Evolutionary conservation across 2,329 filamentous ascomycete genomes (phyloP), one percentile per base, ranked within the genome.

Genomic region (Colletotrichum lentis): DNA sequence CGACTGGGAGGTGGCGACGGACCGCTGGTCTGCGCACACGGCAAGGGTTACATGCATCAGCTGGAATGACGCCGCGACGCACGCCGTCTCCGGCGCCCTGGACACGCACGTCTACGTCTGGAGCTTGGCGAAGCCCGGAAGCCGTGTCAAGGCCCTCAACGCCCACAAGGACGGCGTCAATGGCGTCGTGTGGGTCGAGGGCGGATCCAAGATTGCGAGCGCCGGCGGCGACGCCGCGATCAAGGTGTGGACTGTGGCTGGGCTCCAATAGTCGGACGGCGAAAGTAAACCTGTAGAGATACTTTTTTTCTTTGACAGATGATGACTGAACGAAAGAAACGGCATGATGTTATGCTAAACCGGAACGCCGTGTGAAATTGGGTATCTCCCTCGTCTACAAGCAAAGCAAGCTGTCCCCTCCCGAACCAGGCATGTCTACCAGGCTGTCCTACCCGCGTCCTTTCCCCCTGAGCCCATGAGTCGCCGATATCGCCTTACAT

Each of bases 81-180:
- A 94, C 76, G 90, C 94, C 3, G 93, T 89, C 22, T 97, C 92
- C 76, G 95, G 94, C 14, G 91, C 89, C 53, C 81, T 99, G 57
- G 96, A 99, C 77, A 97, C 95, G 0, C 94, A 97, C 75, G 86
- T 99, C 22, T 94, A 93, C 76, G 89, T 97, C 37, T 99, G 96
- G 93, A 97, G 93, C 77, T 79, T 97, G 64, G 84, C 82, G 46
- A 92, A 93, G 76, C 95, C 95, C 0, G 94, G 93, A 2, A 92
- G 92, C 79, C 87, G 95, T 72, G 87, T 96, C 72, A 95, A 96
- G 82, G 90, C 89, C 16, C 81, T 89, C 24, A 97, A 97, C 76
- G 94, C 95, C 57, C 96, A 99, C 81, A 97, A 97, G 81, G 96
- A 98, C 76, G 96, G 96, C 11, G 94, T 98, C 20, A 93, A 91